A percentile compares a stretch with the other conserved stretches of the same genome.
Conservation (phyloP, 2,329 filamentous ascomycete genomes). For the Cercospora zeae-maydis region DNA sequence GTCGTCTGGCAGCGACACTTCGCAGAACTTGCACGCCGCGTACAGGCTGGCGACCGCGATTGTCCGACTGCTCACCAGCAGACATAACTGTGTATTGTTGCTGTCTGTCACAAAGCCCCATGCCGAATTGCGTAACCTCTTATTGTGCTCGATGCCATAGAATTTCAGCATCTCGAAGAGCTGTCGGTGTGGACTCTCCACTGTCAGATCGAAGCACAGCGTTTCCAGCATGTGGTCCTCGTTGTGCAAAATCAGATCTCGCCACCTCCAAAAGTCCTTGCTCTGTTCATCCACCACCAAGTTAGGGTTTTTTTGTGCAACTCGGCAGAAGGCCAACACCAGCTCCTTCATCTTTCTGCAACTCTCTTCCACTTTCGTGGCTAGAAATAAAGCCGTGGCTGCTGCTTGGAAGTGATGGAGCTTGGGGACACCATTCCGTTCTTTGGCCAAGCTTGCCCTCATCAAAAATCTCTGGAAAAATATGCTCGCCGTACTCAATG, state of each 20-base stretch:
- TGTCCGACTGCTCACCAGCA: constrained; percentile 73
- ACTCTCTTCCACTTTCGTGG: constrained; percentile 96
- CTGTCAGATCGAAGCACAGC: constrained; percentile 87
- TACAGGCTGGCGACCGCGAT: constrained; percentile 85
- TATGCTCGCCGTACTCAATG: constrained; percentile 83
- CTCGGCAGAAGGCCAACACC: constrained; percentile 87
- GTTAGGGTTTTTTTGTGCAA: constrained; percentile 89
- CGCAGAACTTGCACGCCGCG: constrained; percentile 73
- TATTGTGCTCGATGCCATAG: constrained; percentile 73
- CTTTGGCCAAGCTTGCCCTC: constrained; percentile 75
- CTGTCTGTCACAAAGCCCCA: constrained; percentile 96
- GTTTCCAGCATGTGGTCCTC: constrained; percentile 90
- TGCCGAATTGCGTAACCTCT: constrained; percentile 74
- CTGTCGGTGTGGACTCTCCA: constrained; percentile 81
- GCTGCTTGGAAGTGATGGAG: constrained; percentile 86
- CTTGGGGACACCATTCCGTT: constrained; percentile 61
- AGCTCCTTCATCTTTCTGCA: constrained; percentile 93
- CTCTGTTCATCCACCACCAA: constrained; percentile 92
- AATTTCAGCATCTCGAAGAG: constrained; percentile 77
- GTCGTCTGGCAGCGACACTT: constrained; percentile 70
- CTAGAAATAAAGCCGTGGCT: constrained; percentile 85
- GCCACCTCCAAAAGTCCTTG: constrained; percentile 98
- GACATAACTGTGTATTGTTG: constrained; percentile 75
- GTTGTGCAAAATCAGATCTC: constrained; percentile 85
- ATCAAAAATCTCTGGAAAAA: constrained; percentile 97